Conservation (phyloP, 2,329 filamentous ascomycete species). For the Fusarium continuum region DNA sequence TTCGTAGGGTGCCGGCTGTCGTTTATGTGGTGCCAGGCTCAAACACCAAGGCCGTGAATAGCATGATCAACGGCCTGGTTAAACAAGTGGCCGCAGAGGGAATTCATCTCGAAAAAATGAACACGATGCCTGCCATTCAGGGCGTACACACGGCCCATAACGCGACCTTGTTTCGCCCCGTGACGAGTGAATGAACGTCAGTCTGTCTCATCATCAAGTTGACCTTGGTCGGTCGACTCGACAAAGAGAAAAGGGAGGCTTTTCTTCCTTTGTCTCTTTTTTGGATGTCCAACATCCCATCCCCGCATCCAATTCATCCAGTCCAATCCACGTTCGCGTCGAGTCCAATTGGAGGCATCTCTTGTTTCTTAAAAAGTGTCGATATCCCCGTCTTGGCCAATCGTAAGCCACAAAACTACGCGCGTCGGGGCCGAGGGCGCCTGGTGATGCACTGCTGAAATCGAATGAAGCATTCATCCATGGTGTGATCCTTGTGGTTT, state of each 20-base stretch:
- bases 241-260: background rate
- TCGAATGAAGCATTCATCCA: slow-evolving; percentile 5
- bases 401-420: slow-evolving; percentile 13
- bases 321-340: slow-evolving; percentile 1
- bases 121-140: background rate
- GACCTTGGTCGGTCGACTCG: background rate
- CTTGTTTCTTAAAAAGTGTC: background rate
- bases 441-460: slow-evolving; percentile 12
- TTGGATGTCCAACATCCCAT: background rate
- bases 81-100: slow-evolving; percentile 15
- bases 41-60: slow-evolving; percentile 2
- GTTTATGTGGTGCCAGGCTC: background rate
- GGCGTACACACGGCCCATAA: background rate
- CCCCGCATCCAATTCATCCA: slow-evolving; percentile 3
- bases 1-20: slow-evolving; percentile 3
- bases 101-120: background rate
- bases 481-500: slow-evolving; percentile 7
- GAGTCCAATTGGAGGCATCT: background rate
- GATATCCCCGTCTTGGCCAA: background rate
- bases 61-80: slow-evolving; percentile 21
- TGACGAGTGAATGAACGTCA: slow-evolving; percentile 13
- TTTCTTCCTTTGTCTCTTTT: background rate
- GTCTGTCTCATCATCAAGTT: slow-evolving; percentile 7
- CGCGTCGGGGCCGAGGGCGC: slow-evolving; percentile 22
- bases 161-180: slow-evolving; percentile 20